These are phyloP conservation scores for Ophiosphaerella korrae DNA, from an alignment of 2,329 filamentous ascomycete genomes.

Conservation along the genomic window DNA sequence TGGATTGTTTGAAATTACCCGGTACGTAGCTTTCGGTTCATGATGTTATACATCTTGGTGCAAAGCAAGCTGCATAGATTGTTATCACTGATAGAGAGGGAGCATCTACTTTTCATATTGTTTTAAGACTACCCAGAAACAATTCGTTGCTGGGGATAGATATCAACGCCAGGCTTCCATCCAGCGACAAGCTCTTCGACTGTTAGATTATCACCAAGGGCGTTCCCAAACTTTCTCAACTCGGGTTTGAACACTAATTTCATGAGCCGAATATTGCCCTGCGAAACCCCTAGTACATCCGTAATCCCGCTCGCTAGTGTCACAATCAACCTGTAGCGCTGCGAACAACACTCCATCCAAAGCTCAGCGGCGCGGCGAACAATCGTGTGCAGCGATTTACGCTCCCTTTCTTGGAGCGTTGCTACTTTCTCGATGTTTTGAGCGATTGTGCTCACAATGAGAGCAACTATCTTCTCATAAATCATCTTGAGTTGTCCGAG, in stretches of 20 bases:
- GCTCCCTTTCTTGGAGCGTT: not conserved
- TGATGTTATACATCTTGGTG: too few relatives aligned
- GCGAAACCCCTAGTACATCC: constrained; percentile 2
- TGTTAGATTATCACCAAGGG: constrained; percentile 9
- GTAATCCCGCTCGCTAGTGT: constrained; percentile 1
- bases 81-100: too few relatives aligned
- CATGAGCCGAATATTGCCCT: not conserved
- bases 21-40: too few relatives aligned
- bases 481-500: not conserved
- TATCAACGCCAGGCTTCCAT: not conserved
- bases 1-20: too few relatives aligned
- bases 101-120: too few relatives aligned
- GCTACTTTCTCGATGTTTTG: not conserved
- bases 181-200: constrained; percentile 1
- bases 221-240: constrained; percentile 11
- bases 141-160: not conserved
- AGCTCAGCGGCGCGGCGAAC: constrained; percentile 8
- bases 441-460: not conserved
- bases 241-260: constrained; percentile 10
- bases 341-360: constrained; percentile 14
- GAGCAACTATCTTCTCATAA: not conserved
- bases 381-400: not conserved
- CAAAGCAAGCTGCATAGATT: too few relatives aligned
- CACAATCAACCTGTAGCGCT: constrained; percentile 11
- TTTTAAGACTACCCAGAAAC: too few relatives aligned